These are phyloP conservation scores for Thielaviopsis euricoi DNA, from an alignment of 2,329 filamentous ascomycete genomes.

Conservation along the genomic window DNA sequence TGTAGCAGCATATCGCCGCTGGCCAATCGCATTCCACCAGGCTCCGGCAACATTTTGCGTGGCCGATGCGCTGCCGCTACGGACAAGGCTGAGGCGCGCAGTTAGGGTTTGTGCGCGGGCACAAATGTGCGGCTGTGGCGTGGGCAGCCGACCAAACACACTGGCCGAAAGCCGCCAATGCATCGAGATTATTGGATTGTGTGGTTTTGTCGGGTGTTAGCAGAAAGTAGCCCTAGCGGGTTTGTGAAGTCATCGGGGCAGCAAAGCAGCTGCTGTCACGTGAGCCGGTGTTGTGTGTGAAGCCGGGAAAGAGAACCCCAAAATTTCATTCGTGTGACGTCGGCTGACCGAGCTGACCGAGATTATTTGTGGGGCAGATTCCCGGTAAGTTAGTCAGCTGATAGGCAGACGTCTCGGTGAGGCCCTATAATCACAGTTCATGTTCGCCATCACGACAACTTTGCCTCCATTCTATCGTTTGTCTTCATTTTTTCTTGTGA, in stretches of 20 bases:
- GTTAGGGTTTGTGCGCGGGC: not conserved
- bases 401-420: not conserved
- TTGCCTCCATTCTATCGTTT: not conserved
- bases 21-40: slow-evolving; percentile 2
- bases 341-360: slow-evolving; percentile 5
- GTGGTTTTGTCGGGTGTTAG: not conserved
- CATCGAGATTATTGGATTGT: not conserved
- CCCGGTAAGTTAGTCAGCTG: not conserved
- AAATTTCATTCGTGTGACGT: slow-evolving; percentile 5
- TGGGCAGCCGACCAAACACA: slow-evolving; percentile 9
- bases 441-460: too few relatives aligned
- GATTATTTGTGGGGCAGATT: not conserved
- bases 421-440: not conserved
- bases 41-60: not conserved
- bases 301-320: not conserved
- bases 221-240: not conserved
- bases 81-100: not conserved
- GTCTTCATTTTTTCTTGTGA: not conserved
- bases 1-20: slow-evolving; percentile 4
- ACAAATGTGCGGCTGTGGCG: not conserved
- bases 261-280: not conserved
- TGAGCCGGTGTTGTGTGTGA: not conserved
- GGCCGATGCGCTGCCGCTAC: not conserved
- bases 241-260: not conserved
- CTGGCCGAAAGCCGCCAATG: slow-evolving; percentile 10